Percentiles rank a stretch among this genome's conserved stretches.
Evolutionary conservation across 306 rosid genomes (phyloP).

Genomic region (Lupinus albus): DNA sequence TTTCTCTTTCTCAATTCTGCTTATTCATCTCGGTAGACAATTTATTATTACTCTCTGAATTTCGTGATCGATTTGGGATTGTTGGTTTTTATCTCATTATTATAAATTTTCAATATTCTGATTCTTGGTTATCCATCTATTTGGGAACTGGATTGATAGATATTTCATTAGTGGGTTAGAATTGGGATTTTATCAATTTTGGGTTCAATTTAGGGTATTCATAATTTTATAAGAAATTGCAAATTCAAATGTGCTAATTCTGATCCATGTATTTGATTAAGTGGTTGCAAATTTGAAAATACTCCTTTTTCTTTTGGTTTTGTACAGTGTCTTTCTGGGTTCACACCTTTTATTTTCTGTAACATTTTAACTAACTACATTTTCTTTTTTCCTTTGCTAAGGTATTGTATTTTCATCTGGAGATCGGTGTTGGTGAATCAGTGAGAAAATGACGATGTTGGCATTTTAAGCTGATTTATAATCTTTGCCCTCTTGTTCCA

Average conservation of each 20-base stretch:
- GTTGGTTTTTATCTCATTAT: slow-evolving; percentile 23
- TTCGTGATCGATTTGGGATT: slow-evolving; percentile 17
- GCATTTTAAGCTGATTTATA: slow-evolving; percentile 44
- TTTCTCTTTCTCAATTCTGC: no score
- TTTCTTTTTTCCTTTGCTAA: slow-evolving; percentile 33
- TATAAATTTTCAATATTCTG: slow-evolving; percentile 26
- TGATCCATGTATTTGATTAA: slow-evolving; percentile 26
- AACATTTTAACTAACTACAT: slow-evolving; percentile 30
- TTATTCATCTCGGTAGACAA: no score
- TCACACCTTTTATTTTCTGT: slow-evolving; percentile 23
- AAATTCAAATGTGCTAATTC: slow-evolving; percentile 1
- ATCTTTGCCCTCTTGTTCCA: slow-evolving; percentile 44
- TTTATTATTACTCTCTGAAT: slow-evolving; percentile 8
- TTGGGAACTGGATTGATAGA: slow-evolving; percentile 13
- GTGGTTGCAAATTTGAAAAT: slow-evolving; percentile 19
- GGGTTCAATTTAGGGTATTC: slow-evolving; percentile 25
- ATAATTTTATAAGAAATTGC: background rate
- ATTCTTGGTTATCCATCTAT: slow-evolving; percentile 32
- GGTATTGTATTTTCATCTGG: slow-evolving; percentile 46
- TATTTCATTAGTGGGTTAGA: slow-evolving; percentile 8
- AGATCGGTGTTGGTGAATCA: slow-evolving; percentile 36
- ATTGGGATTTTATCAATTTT: slow-evolving; percentile 15
- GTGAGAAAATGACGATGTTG: slow-evolving; percentile 32
- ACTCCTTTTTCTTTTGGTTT: slow-evolving; percentile 7
- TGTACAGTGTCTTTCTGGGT: no score